A percentile compares a stretch with the other conserved stretches of the same genome.
These are phyloP conservation scores for Parafenestella ontariensis DNA, from an alignment of 2,329 filamentous ascomycete genomes.

Conservation along the genomic window DNA sequence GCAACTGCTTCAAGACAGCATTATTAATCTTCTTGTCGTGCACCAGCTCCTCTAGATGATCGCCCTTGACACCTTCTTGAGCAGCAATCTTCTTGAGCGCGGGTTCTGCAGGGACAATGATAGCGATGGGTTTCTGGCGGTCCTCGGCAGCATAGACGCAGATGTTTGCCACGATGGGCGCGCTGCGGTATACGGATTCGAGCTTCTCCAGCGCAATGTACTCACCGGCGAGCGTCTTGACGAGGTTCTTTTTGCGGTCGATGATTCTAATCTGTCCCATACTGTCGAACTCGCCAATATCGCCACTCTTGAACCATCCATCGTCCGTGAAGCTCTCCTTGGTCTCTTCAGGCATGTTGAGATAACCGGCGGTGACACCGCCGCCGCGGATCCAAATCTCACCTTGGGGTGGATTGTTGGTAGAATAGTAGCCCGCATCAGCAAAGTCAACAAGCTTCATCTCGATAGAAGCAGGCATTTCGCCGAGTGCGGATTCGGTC, in stretches of 20 bases:
- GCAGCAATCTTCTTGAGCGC: conserved; percentile 63
- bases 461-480: conserved; percentile 78
- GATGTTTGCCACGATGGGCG: conserved; percentile 80
- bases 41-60: conserved; percentile 71
- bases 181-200: conserved; percentile 86
- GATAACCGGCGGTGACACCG: conserved; percentile 79
- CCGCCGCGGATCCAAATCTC: conserved; percentile 89
- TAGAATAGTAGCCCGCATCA: conserved; percentile 84
- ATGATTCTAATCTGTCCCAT: conserved; percentile 85
- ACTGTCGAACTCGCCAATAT: conserved; percentile 87
- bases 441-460: conserved; percentile 90
- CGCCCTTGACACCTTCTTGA: conserved; percentile 68
- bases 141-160: conserved; percentile 83
- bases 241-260: conserved; percentile 97
- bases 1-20: conserved; percentile 73
- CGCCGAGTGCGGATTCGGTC: conserved; percentile 78
- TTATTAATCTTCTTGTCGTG: conserved; percentile 69
- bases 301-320: conserved; percentile 96
- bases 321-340: conserved; percentile 76
- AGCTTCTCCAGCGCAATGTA: conserved; percentile 97
- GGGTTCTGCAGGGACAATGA: conserved; percentile 71
- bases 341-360: conserved; percentile 85
- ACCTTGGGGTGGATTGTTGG: conserved; percentile 80
- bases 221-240: conserved; percentile 94
- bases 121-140: conserved; percentile 79